These are phyloP conservation scores for Aspergillus carlsbadensis DNA, from an alignment of 495 filamentous ascomycete genomes.

Conservation along the genomic window DNA sequence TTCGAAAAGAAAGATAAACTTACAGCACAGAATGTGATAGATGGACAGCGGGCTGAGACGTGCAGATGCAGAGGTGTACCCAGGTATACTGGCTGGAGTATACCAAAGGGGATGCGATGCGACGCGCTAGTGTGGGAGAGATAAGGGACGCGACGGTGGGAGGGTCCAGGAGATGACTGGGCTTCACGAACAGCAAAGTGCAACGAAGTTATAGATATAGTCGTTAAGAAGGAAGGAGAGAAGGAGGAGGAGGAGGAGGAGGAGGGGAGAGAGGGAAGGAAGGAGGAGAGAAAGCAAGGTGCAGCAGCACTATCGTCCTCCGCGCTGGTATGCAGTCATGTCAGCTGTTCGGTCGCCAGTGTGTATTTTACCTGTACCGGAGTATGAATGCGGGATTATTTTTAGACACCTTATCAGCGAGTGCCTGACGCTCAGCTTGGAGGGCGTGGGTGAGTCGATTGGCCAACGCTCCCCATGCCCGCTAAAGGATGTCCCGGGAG, in stretches of 20 bases:
- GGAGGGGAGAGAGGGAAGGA: slow-evolving; percentile 9
- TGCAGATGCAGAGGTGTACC: slow-evolving; percentile 17
- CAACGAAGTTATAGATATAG: slow-evolving; percentile 10
- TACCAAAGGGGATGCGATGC: slow-evolving; percentile 22
- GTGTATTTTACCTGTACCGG: not conserved
- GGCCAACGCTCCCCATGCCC: slow-evolving; percentile 14
- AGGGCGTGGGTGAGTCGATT: slow-evolving; percentile 27
- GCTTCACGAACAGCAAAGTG: not conserved
- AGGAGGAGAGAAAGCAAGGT: slow-evolving; percentile 11
- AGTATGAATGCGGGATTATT: slow-evolving; percentile 12
- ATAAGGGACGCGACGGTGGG: slow-evolving; percentile 20
- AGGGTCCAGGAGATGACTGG: not conserved
- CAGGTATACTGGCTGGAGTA: slow-evolving; percentile 5
- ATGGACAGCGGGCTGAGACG: slow-evolving; percentile 9
- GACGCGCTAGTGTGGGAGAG: slow-evolving; percentile 25
- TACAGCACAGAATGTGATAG: slow-evolving; percentile 13
- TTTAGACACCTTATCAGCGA: slow-evolving; percentile 3
- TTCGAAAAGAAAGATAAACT: not conserved
- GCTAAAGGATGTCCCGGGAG: slow-evolving; percentile 22
- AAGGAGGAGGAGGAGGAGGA: slow-evolving; percentile 10
- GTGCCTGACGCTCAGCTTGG: not conserved
- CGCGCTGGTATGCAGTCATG: slow-evolving; percentile 20
- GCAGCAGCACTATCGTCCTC: slow-evolving; percentile 6
- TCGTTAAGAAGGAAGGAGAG: slow-evolving; percentile 15
- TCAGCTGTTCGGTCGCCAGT: slow-evolving; percentile 10